Base-by-base conservation (phyloP, 345 rosid species). In the Ceriops decandra region DNA sequence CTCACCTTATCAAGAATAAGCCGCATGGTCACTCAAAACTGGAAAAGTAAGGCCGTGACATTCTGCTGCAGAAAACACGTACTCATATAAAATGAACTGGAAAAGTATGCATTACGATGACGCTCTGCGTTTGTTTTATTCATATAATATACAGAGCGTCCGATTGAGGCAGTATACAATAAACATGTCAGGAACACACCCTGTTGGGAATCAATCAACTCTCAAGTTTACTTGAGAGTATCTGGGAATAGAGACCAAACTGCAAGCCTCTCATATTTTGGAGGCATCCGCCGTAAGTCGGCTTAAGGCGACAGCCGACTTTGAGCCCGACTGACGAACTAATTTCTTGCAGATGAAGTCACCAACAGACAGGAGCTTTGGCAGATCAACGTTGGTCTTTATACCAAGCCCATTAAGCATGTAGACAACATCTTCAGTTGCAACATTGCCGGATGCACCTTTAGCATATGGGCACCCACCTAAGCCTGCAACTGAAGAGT, bases 401-500 rank as follows among this genome's bases (percentile, higher is more conserved):
- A 86, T 83, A 7, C 95, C 95, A 4, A 87, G 86, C 52, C 95
- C 95, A 15, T 85, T 71, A 3, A 89, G 91, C 95, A 87, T 82
- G 78, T 87, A 85, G n/a, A 89, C 84, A 16, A 89, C 90, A 61
- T 89, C 91, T 76, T 89, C 95, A 0, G 90, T 84, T 4, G 95
- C 86, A 11, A 87, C 95, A 71, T 89, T 89, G 59, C 95, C 95
- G 0, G 95, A 77, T 21, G 95, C 95, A 49, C 91, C 90, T 81
- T 85, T 87, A 7, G 95, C 95, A 71, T 87, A 89, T 21, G 95
- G 95, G 67, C 95, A 89, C 61, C 95, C 95, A 8, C 95, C 95
- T 59, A 89, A 76, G 16, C 95, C 91, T 0, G 90, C 84, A 8
- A 89, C 63, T 1, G 91, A 87, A 26, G 87, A 82, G 72, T 89